Evolutionary conservation across 768 basidiomycete species (phyloP), one percentile per base, ranked within the genome.

Genomic region (Pulveroboletus sp.): DNA sequence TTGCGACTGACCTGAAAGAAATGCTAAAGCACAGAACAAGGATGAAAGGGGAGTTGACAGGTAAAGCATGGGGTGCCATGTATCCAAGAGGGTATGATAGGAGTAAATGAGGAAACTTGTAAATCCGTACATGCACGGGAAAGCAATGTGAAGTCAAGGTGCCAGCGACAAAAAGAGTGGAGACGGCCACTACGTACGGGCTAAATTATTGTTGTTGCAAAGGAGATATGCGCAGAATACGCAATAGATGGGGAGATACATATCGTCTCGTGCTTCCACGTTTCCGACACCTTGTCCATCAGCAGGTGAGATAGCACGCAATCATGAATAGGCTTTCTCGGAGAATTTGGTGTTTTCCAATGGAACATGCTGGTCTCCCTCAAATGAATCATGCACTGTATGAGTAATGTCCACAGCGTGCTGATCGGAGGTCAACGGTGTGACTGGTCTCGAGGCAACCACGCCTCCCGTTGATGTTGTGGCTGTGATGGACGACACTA

Each of bases 391-490:
- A 43, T 69, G 73, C 50, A 72, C 74, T 26, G 69, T 62, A 27
- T 74, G 73, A n/a, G 69, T 62, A 21, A 71, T 73, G 21, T 69
- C 67, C 21, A 80, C 76, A 31, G 63, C 66, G 50, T 73, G 71
- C 30, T 77, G 71, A 53, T 81, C 67, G 31, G 52, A 47, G 4
- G 57, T 76, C 30, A 75, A 73, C 1, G 88, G 88, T 6, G 88
- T 91, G 15, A 76, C 82, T 11, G 88, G 88, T 51, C 88, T 79
- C 45, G 88, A 89, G 6, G 84, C 78, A 12, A 77, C 78, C 32
- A 83, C 65, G 3, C 84, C 86, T 12, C 82, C 82, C 1, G 86
- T 85, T 21, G 87, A 87, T 3, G 79, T 84, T 0, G 86, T 87
- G 24, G 82, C 86, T 5, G 87, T 89, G 47, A 82, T 73, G 4